Percentiles rank a stretch among this genome's conserved stretches.
These are phyloP conservation scores for Debaryomyces coudertii DNA, from an alignment of 1,139 yeast genomes.

Conservation along the genomic window DNA sequence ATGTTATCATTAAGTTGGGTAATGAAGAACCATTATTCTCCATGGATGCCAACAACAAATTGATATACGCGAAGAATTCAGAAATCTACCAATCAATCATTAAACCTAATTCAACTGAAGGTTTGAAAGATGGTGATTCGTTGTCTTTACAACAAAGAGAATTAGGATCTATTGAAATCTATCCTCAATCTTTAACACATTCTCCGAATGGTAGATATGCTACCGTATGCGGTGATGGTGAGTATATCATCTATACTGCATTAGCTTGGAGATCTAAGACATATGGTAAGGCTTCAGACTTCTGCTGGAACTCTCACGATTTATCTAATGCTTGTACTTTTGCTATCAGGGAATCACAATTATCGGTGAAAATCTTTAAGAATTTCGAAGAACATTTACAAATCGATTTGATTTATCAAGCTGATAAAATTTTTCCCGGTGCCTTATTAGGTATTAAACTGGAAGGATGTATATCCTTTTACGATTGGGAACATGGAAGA, in stretches of 20 bases:
- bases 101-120: conserved; percentile 64
- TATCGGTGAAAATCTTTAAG: conserved; percentile 70
- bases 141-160: conserved; percentile 81
- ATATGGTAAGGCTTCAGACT: conserved; percentile 87
- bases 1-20: conserved; percentile 83
- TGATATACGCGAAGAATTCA: conserved; percentile 88
- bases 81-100: conserved; percentile 87
- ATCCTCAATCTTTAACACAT: conserved; percentile 83
- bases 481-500: conserved; percentile 89
- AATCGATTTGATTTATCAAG: conserved; percentile 69
- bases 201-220: conserved; percentile 98
- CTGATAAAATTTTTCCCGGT: conserved; percentile 86
- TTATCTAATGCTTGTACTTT: conserved; percentile 65
- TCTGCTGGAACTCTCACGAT: conserved; percentile 91
- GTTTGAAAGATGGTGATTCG: conserved; percentile 78
- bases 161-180: conserved; percentile 88
- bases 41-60: conserved; percentile 89
- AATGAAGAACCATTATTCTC: conserved; percentile 93
- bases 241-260: conserved; percentile 92
- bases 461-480: conserved; percentile 82
- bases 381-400: conserved; percentile 80
- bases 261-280: conserved; percentile 97
- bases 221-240: conserved; percentile 97
- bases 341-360: conserved; percentile 76
- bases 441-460: conserved; percentile 79